Conservation (phyloP, 805 yeast species). For the Starmerella powellii region DNA sequence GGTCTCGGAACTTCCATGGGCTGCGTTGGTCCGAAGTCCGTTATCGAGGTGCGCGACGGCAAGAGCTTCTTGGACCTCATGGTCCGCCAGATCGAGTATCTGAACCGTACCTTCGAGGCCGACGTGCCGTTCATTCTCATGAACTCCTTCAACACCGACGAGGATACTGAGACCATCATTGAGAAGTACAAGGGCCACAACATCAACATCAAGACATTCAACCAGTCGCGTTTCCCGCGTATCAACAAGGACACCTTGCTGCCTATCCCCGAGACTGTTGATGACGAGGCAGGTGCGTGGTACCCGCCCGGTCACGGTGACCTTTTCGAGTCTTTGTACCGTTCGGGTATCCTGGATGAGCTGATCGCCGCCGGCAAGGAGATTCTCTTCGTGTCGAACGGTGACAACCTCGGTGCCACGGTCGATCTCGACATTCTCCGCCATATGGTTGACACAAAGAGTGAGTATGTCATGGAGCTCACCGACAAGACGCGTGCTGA, state of each 20-base stretch:
- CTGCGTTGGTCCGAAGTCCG: slow-evolving; percentile 97
- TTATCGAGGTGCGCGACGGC: slow-evolving; percentile 97
- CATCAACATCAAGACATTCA: slow-evolving; percentile 87
- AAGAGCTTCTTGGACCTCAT: slow-evolving; percentile 91
- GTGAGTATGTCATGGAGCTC: slow-evolving; percentile 96
- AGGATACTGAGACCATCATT: slow-evolving; percentile 86
- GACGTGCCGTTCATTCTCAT: slow-evolving; percentile 93
- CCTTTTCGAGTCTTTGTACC: slow-evolving; percentile 75
- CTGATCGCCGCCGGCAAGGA: slow-evolving; percentile 89
- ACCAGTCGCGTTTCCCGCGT: slow-evolving; percentile 96
- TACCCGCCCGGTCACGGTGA: slow-evolving; percentile 99
- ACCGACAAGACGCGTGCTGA: slow-evolving; percentile 98
- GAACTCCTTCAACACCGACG: slow-evolving; percentile 97
- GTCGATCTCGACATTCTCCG: slow-evolving; percentile 81
- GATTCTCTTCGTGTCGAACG: slow-evolving; percentile 87
- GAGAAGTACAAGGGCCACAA: slow-evolving; percentile 95
- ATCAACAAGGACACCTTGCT: slow-evolving; percentile 88
- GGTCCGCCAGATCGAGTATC: slow-evolving; percentile 92
- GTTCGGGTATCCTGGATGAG: slow-evolving; percentile 84
- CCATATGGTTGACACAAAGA: slow-evolving; percentile 82
- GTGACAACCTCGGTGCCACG: slow-evolving; percentile 97
- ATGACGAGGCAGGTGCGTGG: slow-evolving; percentile 78
- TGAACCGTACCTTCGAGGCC: slow-evolving; percentile 78
- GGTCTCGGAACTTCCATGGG: slow-evolving; percentile 99
- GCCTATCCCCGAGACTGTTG: slow-evolving; percentile 74